phyloP scores from a whole-genome alignment of 352 stramenopile genomes.

The Pythium dissimile region DNA sequence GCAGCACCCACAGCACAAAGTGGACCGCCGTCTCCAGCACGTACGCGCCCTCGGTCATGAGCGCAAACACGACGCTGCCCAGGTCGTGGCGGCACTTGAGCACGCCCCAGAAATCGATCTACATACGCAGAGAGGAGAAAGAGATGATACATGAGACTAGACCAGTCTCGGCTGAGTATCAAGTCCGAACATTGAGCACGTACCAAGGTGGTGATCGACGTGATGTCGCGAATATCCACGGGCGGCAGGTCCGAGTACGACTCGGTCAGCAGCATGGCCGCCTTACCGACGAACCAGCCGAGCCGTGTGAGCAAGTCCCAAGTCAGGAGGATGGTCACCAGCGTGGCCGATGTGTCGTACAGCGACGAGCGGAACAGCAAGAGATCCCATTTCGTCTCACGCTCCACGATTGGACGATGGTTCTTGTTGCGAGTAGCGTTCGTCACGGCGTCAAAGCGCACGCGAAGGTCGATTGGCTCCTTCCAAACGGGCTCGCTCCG shows the following conservation, averaged over 20 bases:
- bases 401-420: background rate
- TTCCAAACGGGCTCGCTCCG: background rate
- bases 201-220: constrained; percentile 29
- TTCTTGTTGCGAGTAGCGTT: background rate
- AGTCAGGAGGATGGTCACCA: constrained; percentile 11
- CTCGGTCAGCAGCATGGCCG: constrained; percentile 45
- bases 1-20: constrained; percentile 36
- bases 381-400: background rate
- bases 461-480: background rate
- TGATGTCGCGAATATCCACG: constrained; percentile 55
- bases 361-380: constrained; percentile 7
- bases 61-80: constrained; percentile 33
- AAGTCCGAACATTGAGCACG: too few species aligned
- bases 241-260: constrained; percentile 53
- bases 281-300: constrained; percentile 11
- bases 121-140: background rate
- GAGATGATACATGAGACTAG: background rate
- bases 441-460: constrained; percentile 2
- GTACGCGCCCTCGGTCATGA: constrained; percentile 30
- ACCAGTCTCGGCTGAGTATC: too few species aligned
- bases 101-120: constrained; percentile 38
- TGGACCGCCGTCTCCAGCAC: constrained; percentile 32
- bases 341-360: constrained; percentile 4
- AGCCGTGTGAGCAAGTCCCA: constrained; percentile 17
- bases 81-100: constrained; percentile 44